A percentile compares a stretch with the other conserved stretches of the same genome.
phyloP scores from a whole-genome alignment of 805 yeast genomes.

The Myxozyma melibiosi region DNA sequence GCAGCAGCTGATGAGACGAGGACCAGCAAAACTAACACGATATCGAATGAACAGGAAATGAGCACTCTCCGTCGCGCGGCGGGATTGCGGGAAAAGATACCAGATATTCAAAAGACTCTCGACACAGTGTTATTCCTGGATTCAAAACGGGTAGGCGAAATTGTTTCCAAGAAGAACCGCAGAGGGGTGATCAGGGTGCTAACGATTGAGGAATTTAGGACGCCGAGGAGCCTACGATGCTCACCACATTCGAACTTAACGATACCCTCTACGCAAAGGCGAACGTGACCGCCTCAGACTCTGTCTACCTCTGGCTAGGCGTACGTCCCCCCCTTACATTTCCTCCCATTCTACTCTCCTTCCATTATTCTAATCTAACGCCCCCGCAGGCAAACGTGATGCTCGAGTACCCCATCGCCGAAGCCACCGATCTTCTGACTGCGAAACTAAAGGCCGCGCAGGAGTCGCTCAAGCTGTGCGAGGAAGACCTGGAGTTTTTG shows the following conservation, averaged over 20 bases:
- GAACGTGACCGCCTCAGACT: constrained; percentile 59
- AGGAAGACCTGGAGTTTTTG: constrained; percentile 81
- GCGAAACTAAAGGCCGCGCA: constrained; percentile 66
- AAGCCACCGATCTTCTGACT: constrained; percentile 72
- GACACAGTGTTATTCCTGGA: constrained; percentile 67
- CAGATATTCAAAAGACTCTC: constrained; percentile 88
- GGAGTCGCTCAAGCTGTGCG: constrained; percentile 59
- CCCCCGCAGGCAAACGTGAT: constrained; percentile 75
- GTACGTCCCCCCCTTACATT: constrained; percentile 27
- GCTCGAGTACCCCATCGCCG: constrained; percentile 90
- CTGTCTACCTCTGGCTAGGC: constrained; percentile 92
- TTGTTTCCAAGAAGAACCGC: neutral
- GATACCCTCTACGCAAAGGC: constrained; percentile 92
- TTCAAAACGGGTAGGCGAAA: constrained; percentile 44
- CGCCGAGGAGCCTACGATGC: constrained; percentile 48
- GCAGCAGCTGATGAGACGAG: constrained; percentile 47
- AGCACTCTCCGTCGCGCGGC: constrained; percentile 46
- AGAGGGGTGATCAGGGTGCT: constrained; percentile 15
- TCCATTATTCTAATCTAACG: neutral
- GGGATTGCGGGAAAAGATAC: constrained; percentile 68
- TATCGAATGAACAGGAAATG: constrained; percentile 44
- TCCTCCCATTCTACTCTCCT: neutral
- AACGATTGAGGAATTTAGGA: constrained; percentile 32
- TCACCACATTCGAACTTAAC: constrained; percentile 86
- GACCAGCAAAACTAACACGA: constrained; percentile 11